Conservation (phyloP, 495 filamentous ascomycete genomes). For the Rhypophila decipiens region DNA sequence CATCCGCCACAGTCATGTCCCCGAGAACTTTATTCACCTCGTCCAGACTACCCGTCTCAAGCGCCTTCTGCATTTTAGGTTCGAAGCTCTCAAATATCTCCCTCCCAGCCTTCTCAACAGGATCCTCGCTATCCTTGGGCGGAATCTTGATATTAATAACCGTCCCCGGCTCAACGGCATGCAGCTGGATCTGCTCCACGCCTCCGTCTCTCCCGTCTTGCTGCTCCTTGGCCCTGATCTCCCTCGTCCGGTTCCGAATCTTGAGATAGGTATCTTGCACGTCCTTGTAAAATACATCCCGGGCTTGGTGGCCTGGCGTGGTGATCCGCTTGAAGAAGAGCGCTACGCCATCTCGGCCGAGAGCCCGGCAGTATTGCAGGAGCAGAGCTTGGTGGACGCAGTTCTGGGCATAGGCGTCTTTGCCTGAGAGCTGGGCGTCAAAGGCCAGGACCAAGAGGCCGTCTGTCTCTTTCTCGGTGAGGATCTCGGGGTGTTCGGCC, state of each 20-base stretch:
- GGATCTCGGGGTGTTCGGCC: conserved; percentile 61
- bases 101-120: conserved; percentile 57
- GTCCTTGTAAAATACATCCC: conserved; percentile 85
- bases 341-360: conserved; percentile 81
- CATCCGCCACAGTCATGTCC: conserved; percentile 86
- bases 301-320: conserved; percentile 87
- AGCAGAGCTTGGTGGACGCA: conserved; percentile 92
- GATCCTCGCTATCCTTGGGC: conserved; percentile 57
- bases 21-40: conserved; percentile 93
- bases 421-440: conserved; percentile 69
- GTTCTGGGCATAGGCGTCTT: conserved; percentile 70
- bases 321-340: conserved; percentile 96
- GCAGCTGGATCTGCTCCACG: conserved; percentile 96
- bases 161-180: conserved; percentile 90
- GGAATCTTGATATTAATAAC: conserved; percentile 84
- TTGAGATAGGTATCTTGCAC: conserved; percentile 77
- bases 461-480: conserved; percentile 85
- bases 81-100: conserved; percentile 78
- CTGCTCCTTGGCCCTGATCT: conserved; percentile 62
- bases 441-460: conserved; percentile 87
- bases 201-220: conserved; percentile 52
- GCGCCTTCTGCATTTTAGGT: conserved; percentile 68
- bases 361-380: conserved; percentile 85
- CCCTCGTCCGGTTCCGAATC: conserved; percentile 71
- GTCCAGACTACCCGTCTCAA: conserved; percentile 80